Base-by-base conservation (phyloP, 208 protist species). In the Porcisia hertigi region DNA sequence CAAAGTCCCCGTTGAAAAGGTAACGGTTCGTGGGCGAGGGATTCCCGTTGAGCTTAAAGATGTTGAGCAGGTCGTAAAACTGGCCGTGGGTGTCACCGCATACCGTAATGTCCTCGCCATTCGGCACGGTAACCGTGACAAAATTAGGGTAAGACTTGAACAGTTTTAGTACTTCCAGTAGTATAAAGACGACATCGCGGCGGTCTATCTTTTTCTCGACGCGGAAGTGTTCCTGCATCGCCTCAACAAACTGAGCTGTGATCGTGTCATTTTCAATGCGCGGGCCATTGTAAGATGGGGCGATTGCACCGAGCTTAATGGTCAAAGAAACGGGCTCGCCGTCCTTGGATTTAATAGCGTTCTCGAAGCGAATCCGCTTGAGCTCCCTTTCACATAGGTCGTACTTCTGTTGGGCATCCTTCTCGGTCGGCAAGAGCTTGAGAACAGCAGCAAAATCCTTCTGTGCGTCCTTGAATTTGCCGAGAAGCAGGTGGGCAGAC, bases 51-150 rank as follows among this genome's bases (percentile, higher is more conserved):
- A 95, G 76, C 62, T 98, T 84, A 78, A 99, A 99, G 75, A 99
- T 98, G 82, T 99, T 97, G 45, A 99, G 86, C 49, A 99, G 79
- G 84, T 99, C 98, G 83, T 99, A 99, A 84, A 94, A 99, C 88
- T 99, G 99, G 11, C 99, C 99, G 89, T 99, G 99, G 11, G 97
- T 98, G 86, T 99, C 99, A 64, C 99, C 99, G 91, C 98, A 99
- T 36, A 99, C 97, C 23, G 96, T 99, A 75, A 99, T 96, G 39
- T 92, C 85, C 64, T 92, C 78, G 41, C 83, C 86, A 39, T 92
- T 85, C 12, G 94, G 89, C n/a, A 98, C 83, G 3, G 89, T 87
- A 57, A 99, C 90, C 12, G 80, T 67, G 1, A 97, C 92, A 82
- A 96, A 90, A 81, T 98, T 98, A 7, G 95, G 94, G 63, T 84